These are phyloP conservation scores for Davidsoniella australis DNA, from an alignment of 2,329 filamentous ascomycete genomes.

Conservation along the genomic window DNA sequence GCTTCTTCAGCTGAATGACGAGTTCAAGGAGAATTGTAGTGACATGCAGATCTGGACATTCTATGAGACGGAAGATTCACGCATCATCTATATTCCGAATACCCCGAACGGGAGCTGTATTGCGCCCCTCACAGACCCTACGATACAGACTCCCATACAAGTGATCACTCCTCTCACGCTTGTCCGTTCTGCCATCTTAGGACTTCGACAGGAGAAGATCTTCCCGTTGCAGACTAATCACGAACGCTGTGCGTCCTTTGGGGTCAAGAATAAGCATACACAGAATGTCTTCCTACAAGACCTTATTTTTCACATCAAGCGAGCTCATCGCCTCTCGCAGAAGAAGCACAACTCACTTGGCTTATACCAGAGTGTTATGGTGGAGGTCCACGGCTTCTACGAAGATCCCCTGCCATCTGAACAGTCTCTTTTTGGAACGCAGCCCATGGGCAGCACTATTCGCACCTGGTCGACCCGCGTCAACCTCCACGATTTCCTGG, in stretches of 20 bases:
- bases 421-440: neutral
- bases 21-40: conserved; percentile 37
- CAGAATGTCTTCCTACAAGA: conserved; percentile 25
- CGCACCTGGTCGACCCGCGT: conserved; percentile 34
- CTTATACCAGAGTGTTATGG: conserved; percentile 34
- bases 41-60: conserved; percentile 46
- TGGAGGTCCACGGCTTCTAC: conserved; percentile 43
- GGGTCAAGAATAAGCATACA: conserved; percentile 30
- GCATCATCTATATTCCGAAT: neutral
- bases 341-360: conserved; percentile 27
- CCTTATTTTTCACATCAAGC: conserved; percentile 19
- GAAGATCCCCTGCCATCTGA: conserved; percentile 29
- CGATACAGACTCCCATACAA: too few species aligned
- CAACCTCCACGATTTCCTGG: conserved; percentile 35
- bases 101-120: neutral
- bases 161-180: conserved; percentile 38
- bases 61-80: conserved; percentile 39
- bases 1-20: conserved; percentile 33
- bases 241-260: conserved; percentile 37
- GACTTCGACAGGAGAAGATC: conserved; percentile 33
- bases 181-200: conserved; percentile 35
- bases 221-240: conserved; percentile 38
- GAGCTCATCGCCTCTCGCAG: conserved; percentile 19
- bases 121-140: conserved; percentile 20
- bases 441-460: conserved; percentile 20